These are phyloP conservation scores for Saussurea involucrata DNA, from an alignment of 129 eudicot genomes.

Conservation along the genomic window DNA sequence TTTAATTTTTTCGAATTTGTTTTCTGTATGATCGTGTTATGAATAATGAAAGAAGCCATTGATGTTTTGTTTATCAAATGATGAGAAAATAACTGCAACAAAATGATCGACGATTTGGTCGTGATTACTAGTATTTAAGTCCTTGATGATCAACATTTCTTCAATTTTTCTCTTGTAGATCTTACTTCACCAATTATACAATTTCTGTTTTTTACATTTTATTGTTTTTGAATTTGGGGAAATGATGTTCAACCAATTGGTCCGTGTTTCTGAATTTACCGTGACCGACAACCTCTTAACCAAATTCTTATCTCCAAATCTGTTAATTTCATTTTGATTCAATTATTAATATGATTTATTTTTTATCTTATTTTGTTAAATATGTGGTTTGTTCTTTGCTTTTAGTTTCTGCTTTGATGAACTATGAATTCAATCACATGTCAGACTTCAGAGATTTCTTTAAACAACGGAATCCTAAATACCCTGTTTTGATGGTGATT, in stretches of 20 bases:
- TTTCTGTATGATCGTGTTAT: not conserved
- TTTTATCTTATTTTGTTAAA: too few species aligned
- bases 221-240: not conserved
- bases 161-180: not conserved
- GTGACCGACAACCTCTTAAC: conserved; percentile 38
- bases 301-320: conserved; percentile 34
- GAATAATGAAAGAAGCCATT: not conserved
- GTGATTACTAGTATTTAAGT: conserved; percentile 39
- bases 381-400: not conserved
- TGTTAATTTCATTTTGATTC: too few species aligned
- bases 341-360: too few species aligned
- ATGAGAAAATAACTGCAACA: conserved; percentile 36
- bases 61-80: conserved; percentile 14
- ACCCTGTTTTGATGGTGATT: too few species aligned
- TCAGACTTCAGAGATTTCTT: conserved; percentile 32
- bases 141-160: conserved; percentile 8
- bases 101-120: conserved; percentile 28
- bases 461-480: conserved; percentile 7
- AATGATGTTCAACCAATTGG: conserved; percentile 32
- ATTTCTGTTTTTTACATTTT: not conserved
- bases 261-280: conserved; percentile 47
- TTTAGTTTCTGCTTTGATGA: conserved; percentile 11
- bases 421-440: conserved; percentile 30
- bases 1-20: not conserved
- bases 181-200: not conserved